These are phyloP conservation scores for Camellia sinensis DNA, from an alignment of 148 eudicot genomes.

Conservation along the genomic window DNA sequence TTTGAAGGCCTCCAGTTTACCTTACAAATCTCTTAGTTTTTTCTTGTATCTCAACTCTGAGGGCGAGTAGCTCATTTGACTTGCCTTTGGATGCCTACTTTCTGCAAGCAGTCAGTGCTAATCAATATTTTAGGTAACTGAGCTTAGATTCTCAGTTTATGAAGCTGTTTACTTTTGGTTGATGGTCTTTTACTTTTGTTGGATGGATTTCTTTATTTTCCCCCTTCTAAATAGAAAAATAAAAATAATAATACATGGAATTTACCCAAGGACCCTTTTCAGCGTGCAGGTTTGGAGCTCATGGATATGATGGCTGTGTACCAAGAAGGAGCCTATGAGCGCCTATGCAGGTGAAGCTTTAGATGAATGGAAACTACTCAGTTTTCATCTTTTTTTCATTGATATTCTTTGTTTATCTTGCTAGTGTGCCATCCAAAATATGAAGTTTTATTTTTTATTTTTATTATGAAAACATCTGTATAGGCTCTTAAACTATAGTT, in stretches of 20 bases:
- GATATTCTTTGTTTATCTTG: background rate
- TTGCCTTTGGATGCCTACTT: background rate
- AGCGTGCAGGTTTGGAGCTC: constrained; percentile 98
- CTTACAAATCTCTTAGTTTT: too few species aligned
- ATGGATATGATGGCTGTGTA: constrained; percentile 99
- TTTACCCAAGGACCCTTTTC: constrained; percentile 34
- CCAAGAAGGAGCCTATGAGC: constrained; percentile 99
- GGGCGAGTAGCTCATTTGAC: background rate
- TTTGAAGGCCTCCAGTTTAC: too few species aligned
- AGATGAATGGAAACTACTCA: background rate
- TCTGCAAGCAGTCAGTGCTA: background rate
- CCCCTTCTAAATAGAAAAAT: background rate
- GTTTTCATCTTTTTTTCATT: background rate
- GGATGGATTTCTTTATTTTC: background rate
- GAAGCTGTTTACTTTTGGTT: constrained; percentile 1
- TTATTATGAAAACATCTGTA: background rate
- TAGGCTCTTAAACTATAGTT: too few species aligned
- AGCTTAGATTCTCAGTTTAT: background rate
- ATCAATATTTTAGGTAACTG: background rate
- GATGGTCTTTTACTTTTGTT: constrained; percentile 7
- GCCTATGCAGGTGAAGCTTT: constrained; percentile 81
- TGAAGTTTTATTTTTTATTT: background rate
- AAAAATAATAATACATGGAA: background rate
- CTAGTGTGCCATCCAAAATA: background rate
- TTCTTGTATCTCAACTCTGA: too few species aligned